Conservation (phyloP, 768 basidiomycete species). For the Tremella fuciformis region DNA sequence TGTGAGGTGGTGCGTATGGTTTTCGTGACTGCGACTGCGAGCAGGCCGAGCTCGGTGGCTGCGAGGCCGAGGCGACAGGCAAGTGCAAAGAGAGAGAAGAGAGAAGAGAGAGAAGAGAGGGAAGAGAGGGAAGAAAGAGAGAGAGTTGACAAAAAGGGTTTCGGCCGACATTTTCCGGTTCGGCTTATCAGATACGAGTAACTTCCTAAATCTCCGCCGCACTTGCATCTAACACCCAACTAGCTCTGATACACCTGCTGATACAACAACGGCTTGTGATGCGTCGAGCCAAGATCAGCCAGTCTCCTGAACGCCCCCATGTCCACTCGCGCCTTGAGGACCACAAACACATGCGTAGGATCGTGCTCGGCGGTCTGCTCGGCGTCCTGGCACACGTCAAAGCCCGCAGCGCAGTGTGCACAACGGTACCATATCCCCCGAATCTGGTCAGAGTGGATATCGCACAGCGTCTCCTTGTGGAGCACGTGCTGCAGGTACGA, state of each 20-base stretch:
- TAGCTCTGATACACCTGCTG: slow-evolving; percentile 59
- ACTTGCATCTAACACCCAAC: not conserved
- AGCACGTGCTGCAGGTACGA: slow-evolving; percentile 45
- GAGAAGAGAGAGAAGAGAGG: too few species aligned
- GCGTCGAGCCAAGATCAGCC: slow-evolving; percentile 59
- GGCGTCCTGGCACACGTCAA: slow-evolving; percentile 82
- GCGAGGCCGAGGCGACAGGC: too few species aligned
- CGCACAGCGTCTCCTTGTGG: slow-evolving; percentile 67
- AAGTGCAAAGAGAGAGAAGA: too few species aligned
- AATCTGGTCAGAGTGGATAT: slow-evolving; percentile 77
- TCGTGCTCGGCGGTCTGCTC: slow-evolving; percentile 79
- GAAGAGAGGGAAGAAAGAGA: too few species aligned
- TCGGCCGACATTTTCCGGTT: too few species aligned
- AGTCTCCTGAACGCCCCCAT: slow-evolving; percentile 68
- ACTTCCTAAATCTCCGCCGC: too few species aligned
- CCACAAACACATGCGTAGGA: slow-evolving; percentile 75
- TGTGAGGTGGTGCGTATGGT: too few species aligned
- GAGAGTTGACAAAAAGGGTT: too few species aligned
- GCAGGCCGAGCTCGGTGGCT: too few species aligned
- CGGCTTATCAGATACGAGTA: too few species aligned
- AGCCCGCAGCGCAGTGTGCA: slow-evolving; percentile 67
- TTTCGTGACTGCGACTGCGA: too few species aligned
- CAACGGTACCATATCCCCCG: slow-evolving; percentile 88
- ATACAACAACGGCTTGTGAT: slow-evolving; percentile 61
- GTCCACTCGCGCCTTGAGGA: slow-evolving; percentile 80